Percentiles rank a stretch among this genome's conserved stretches.
phyloP scores from a whole-genome alignment of 108 stramenopile species.

The Phaeodactylum tricornutum region DNA sequence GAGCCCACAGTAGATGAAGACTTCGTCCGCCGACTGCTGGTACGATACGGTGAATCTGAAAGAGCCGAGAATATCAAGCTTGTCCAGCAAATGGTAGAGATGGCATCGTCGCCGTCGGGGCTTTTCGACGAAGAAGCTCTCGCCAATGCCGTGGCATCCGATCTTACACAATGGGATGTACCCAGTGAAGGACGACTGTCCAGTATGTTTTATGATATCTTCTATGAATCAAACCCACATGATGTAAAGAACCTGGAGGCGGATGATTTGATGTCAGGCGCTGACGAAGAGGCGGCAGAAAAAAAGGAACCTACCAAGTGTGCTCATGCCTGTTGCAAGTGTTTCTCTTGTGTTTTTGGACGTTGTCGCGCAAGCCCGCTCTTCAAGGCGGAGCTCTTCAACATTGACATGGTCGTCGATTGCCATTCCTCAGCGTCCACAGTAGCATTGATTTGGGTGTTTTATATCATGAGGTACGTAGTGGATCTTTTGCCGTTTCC shows the following conservation, averaged over 20 bases:
- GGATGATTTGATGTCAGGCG: too few relatives aligned
- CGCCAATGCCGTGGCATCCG: conserved; percentile 3
- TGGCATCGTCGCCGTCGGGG: conserved; percentile 4
- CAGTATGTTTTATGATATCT: conserved; percentile 20
- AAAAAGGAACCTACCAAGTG: too few relatives aligned
- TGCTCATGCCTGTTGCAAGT: too few relatives aligned
- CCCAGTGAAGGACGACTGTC: conserved; percentile 15
- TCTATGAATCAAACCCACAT: too few relatives aligned
- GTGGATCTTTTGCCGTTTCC: background rate
- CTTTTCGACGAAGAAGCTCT: conserved; percentile 2
- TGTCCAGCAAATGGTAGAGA: conserved; percentile 8
- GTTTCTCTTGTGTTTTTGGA: too few relatives aligned
- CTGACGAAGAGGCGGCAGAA: too few relatives aligned
- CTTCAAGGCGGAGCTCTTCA: background rate
- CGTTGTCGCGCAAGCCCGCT: background rate
- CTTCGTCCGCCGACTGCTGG: conserved; percentile 4
- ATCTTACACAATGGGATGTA: conserved; percentile 13
- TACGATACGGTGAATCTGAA: conserved; percentile 7
- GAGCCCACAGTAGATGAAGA: conserved; percentile 1
- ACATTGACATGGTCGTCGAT: conserved; percentile 25
- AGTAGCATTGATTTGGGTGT: conserved; percentile 18
- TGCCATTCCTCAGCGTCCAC: conserved; percentile 1
- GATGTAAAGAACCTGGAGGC: too few relatives aligned
- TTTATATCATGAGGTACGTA: conserved; percentile 11
- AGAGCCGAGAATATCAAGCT: background rate